Evolutionary conservation across 768 basidiomycete species (phyloP).

Genomic region (Chalciporus pseudorubinellus): DNA sequence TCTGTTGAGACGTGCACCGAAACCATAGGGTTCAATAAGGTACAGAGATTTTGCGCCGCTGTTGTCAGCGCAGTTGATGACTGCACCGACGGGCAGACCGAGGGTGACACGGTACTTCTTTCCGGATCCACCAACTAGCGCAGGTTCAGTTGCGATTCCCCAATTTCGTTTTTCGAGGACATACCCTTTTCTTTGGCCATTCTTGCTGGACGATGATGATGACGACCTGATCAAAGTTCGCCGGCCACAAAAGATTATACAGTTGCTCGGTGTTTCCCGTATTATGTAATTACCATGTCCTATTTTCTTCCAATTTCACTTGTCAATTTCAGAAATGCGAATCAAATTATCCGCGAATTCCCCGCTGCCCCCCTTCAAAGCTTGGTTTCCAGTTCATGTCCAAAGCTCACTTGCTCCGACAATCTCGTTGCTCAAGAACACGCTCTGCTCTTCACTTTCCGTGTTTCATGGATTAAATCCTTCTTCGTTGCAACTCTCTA

Average conservation of each 20-base stretch:
- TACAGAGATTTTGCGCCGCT: slow-evolving; percentile 95
- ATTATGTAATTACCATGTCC: background rate
- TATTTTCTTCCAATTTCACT: background rate
- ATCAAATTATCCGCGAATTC: slow-evolving; percentile 46
- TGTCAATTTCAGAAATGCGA: slow-evolving; percentile 35
- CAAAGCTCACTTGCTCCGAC: background rate
- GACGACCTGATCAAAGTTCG: slow-evolving; percentile 20
- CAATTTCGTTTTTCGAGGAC: background rate
- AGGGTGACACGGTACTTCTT: slow-evolving; percentile 96
- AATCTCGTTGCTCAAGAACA: slow-evolving; percentile 17
- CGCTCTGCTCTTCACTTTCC: slow-evolving; percentile 17
- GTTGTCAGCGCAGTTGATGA: slow-evolving; percentile 98
- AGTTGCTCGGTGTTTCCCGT: background rate
- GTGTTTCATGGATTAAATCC: slow-evolving; percentile 4
- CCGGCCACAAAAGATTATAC: background rate
- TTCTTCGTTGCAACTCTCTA: slow-evolving; percentile 14
- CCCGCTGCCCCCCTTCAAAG: slow-evolving; percentile 49
- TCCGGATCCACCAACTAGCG: slow-evolving; percentile 64
- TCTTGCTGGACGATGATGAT: slow-evolving; percentile 6
- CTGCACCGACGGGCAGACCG: slow-evolving; percentile 91
- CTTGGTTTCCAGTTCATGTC: slow-evolving; percentile 42
- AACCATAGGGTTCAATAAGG: slow-evolving; percentile 93
- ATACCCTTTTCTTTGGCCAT: slow-evolving; percentile 29
- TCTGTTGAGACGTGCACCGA: slow-evolving; percentile 95
- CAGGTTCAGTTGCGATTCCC: background rate